Percentiles rank a stretch among this genome's conserved stretches.
Conservation (phyloP, 23 red algal genomes). For the Agarophyton chilense region DNA sequence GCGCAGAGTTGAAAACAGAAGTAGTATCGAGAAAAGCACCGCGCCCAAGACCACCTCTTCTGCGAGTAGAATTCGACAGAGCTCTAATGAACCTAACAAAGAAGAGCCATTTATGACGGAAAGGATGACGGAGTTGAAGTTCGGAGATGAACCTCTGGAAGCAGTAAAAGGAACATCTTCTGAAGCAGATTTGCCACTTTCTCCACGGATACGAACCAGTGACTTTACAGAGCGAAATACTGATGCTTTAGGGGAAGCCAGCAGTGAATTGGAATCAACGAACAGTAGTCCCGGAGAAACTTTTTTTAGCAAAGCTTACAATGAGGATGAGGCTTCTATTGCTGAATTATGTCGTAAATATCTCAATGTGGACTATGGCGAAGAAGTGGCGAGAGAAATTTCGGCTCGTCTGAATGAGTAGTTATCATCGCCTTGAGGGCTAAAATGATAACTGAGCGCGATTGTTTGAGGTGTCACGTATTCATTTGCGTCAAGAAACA, state of each 20-base stretch:
- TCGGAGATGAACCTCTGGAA: not conserved
- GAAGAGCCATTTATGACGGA: constrained; percentile 29
- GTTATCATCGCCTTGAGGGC: not conserved
- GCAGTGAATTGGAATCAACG: not conserved
- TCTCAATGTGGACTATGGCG: constrained; percentile 29
- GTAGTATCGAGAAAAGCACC: not conserved
- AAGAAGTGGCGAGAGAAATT: constrained; percentile 24
- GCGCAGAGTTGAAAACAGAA: not conserved
- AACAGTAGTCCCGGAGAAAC: not conserved
- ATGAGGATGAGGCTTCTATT: constrained; percentile 6
- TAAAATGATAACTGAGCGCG: not conserved
- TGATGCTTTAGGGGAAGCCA: not conserved
- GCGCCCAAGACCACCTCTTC: not conserved
- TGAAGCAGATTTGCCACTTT: not conserved
- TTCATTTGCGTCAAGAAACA: not conserved
- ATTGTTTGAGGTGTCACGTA: not conserved
- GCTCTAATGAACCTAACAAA: not conserved
- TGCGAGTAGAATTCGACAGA: not conserved
- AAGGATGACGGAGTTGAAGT: constrained; percentile 7
- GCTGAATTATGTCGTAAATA: constrained; percentile 27
- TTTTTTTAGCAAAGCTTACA: not conserved
- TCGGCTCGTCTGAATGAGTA: not conserved
- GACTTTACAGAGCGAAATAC: not conserved
- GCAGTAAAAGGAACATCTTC: too few relatives aligned
- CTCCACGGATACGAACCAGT: not conserved